Evolutionary conservation across 176 grass and related monocot species (phyloP), one percentile per base, ranked within the genome.

Genomic region (Eremochloa ophiuroides): DNA sequence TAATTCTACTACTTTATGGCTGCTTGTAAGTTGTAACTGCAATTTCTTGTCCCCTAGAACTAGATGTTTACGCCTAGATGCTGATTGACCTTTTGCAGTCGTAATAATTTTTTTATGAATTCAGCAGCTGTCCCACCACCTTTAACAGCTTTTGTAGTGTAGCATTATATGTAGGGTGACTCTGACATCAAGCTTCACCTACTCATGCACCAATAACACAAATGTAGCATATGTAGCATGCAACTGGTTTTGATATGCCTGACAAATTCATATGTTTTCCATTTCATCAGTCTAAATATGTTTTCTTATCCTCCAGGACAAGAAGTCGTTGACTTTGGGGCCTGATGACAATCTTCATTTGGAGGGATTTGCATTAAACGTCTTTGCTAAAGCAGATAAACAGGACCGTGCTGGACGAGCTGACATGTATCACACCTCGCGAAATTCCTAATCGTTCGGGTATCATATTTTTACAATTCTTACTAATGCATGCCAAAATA

Each of bases 341-440:
- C 69, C 93, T 20, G 97, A 99, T 4, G 97, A 96, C 69, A 28
- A 75, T 59, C 89, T 99, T 86, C 94, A 99, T 89, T 39, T 99
- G 63, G 97, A 99, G 73, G 97, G 97, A 42, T 99, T 99, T 80
- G 93, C 93, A 75, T 95, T 90, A 14, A 99, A 93, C 7, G 87
- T 99, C 58, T 99, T 99, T 86, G 73, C 93, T 72, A 99, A 99
- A 89, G 96, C 96, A n/a, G 96, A 99, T 74, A 99, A 99, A 82
- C 92, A 95, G 85, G 96, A 99, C 75, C 93, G 96, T 33, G 86
- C 91, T 69, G 93, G 96, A 51, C 86, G 89, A 88, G 96, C 96
- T 83, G 93, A 95, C 85, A 88, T 99, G 95, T 98, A 93, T 78
- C 20, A 30, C 69, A 79, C 61, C 63, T 35, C 14, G 9, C 9